Conservation (phyloP, 345 rosid genomes). For the Pseudoturritis turrita region DNA sequence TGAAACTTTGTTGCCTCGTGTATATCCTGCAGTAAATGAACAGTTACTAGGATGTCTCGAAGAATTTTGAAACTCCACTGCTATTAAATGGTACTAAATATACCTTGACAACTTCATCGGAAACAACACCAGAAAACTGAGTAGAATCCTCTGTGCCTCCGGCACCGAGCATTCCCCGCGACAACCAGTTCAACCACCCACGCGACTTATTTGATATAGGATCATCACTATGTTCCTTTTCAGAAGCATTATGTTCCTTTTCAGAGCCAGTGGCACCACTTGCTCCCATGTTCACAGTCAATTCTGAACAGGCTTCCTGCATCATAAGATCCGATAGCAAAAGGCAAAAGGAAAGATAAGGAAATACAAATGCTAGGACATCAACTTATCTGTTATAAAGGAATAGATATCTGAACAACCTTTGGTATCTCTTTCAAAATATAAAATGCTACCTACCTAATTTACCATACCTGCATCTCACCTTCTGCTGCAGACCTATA, state of each 20-base stretch:
- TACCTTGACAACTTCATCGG: slow-evolving; percentile 96
- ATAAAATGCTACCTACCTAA: slow-evolving; percentile 18
- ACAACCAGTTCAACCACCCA: slow-evolving; percentile 97
- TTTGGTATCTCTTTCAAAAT: slow-evolving; percentile 1
- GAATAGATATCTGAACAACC: not conserved
- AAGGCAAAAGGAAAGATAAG: not conserved
- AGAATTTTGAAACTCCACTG: slow-evolving; percentile 5
- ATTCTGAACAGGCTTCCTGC: slow-evolving; percentile 53
- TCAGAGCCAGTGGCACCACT: slow-evolving; percentile 35
- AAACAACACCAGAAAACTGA: slow-evolving; percentile 89
- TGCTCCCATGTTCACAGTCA: slow-evolving; percentile 29
- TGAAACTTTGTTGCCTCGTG: slow-evolving; percentile 84
- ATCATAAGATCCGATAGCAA: not conserved
- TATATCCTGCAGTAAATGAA: slow-evolving; percentile 58
- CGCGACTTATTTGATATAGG: slow-evolving; percentile 52
- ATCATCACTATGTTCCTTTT: slow-evolving; percentile 57
- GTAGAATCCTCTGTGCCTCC: slow-evolving; percentile 92
- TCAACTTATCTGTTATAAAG: not conserved
- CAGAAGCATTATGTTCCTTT: slow-evolving; percentile 45
- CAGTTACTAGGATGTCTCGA: not conserved
- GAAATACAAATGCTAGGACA: slow-evolving; percentile 2
- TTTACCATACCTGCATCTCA: slow-evolving; percentile 72
- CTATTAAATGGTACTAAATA: slow-evolving; percentile 1
- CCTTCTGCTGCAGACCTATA: slow-evolving; percentile 80
- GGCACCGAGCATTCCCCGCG: slow-evolving; percentile 99